These are phyloP conservation scores for Corchorus olitorius DNA, from an alignment of 345 rosid species.

Conservation along the genomic window DNA sequence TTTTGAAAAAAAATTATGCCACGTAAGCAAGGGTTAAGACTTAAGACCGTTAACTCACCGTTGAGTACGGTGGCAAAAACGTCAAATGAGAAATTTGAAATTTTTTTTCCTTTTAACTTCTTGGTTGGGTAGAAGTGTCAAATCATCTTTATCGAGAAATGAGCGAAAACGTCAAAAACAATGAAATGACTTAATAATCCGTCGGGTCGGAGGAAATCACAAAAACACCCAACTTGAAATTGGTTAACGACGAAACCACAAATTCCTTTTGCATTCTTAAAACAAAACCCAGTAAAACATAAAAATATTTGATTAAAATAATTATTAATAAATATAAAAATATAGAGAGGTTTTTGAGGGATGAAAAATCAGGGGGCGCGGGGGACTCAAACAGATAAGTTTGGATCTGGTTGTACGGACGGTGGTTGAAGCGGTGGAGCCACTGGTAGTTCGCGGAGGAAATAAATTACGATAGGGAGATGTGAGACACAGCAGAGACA, in stretches of 20 bases:
- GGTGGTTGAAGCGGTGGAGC: background rate
- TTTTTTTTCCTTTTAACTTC: background rate
- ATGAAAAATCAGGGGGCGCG: background rate
- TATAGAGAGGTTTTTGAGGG: background rate
- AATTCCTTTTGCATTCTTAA: background rate
- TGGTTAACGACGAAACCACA: slow-evolving; percentile 1
- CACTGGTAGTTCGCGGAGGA: slow-evolving; percentile 17
- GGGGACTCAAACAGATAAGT: background rate
- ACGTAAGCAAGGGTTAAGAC: slow-evolving; percentile 23
- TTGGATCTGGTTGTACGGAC: slow-evolving; percentile 16
- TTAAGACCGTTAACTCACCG: slow-evolving; percentile 14
- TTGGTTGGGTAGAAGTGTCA: slow-evolving; percentile 20
- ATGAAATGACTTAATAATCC: background rate
- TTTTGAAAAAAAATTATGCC: slow-evolving; percentile 11
- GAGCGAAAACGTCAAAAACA: slow-evolving; percentile 20
- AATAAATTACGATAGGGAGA: background rate
- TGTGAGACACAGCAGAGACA: background rate
- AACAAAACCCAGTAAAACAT: background rate
- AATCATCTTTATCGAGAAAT: slow-evolving; percentile 11
- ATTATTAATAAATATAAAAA: slow-evolving; percentile 1
- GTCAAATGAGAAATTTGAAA: slow-evolving; percentile 16
- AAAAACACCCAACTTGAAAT: background rate
- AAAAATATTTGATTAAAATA: slow-evolving; percentile 1
- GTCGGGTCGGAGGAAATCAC: background rate
- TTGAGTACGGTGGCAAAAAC: slow-evolving; percentile 26